phyloP scores from a whole-genome alignment of 1,139 yeast genomes.

The Geotrichum carabidarum region DNA sequence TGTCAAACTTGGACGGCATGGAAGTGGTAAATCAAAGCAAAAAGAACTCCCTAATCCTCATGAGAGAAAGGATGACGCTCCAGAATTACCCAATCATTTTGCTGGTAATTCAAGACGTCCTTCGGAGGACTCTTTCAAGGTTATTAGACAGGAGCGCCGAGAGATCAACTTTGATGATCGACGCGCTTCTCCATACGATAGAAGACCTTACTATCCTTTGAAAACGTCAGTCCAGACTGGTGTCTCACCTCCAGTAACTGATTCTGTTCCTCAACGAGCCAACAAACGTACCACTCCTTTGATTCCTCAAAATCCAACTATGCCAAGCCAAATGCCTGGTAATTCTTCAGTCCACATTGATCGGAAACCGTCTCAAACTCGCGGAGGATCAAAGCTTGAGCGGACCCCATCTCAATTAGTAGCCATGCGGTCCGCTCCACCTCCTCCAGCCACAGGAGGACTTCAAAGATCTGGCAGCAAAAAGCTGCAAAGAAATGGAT shows the following conservation, averaged over 20 bases:
- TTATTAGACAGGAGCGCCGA: constrained; percentile 56
- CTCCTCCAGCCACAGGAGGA: constrained; percentile 46
- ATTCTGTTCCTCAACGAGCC: constrained; percentile 7
- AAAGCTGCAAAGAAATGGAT: constrained; percentile 1
- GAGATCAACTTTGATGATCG: constrained; percentile 82
- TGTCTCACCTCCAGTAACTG: constrained; percentile 11
- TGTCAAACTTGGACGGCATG: constrained; percentile 6
- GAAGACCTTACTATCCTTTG: constrained; percentile 20
- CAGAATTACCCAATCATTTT: constrained; percentile 8
- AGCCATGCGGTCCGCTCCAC: constrained; percentile 71
- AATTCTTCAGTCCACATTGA: neutral
- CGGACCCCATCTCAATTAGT: constrained; percentile 38
- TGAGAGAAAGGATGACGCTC: constrained; percentile 1
- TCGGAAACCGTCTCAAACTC: neutral
- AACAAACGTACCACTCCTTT: neutral
- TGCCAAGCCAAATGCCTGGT: neutral
- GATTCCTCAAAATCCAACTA: neutral
- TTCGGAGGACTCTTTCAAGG: constrained; percentile 50
- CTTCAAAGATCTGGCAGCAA: constrained; percentile 14
- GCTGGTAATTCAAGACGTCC: constrained; percentile 14
- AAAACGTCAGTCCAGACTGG: constrained; percentile 15
- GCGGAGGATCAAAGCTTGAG: neutral
- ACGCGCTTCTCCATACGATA: constrained; percentile 65
- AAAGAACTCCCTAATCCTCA: neutral
- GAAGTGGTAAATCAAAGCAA: neutral